phyloP scores from a whole-genome alignment of 1,284 basidiomycete genomes.

The Fomitopsis schrenkii region DNA sequence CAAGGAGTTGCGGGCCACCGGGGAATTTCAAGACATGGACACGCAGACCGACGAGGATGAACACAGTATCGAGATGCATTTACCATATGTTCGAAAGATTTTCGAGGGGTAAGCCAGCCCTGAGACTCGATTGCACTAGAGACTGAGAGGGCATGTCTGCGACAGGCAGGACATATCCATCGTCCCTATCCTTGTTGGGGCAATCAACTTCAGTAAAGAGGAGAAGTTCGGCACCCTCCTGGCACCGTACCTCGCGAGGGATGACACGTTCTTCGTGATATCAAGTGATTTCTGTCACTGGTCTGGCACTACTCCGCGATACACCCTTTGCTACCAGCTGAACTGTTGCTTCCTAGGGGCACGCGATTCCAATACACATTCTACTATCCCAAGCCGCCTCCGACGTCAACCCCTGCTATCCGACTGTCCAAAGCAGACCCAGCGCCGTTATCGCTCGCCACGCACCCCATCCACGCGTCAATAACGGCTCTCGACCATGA shows the following conservation, averaged over 20 bases:
- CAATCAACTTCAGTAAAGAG: constrained; percentile 63
- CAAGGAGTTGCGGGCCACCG: constrained; percentile 61
- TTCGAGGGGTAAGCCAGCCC: constrained; percentile 64
- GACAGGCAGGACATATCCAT: constrained; percentile 71
- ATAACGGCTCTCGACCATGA: constrained; percentile 76
- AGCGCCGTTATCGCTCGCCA: constrained; percentile 35
- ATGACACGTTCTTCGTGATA: constrained; percentile 84
- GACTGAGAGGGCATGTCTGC: neutral
- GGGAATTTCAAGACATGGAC: constrained; percentile 71
- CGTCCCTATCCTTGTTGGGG: constrained; percentile 91
- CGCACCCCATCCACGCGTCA: constrained; percentile 62
- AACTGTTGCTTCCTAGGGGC: constrained; percentile 56
- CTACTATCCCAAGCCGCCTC: constrained; percentile 76
- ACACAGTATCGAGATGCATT: constrained; percentile 97
- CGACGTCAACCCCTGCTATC: constrained; percentile 42
- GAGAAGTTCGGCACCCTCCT: constrained; percentile 65
- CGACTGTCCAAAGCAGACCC: constrained; percentile 44
- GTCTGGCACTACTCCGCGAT: constrained; percentile 38
- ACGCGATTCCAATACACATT: constrained; percentile 86
- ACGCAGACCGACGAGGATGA: constrained; percentile 83
- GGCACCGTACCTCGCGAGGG: constrained; percentile 74
- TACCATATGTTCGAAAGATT: constrained; percentile 87
- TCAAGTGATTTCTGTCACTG: constrained; percentile 99
- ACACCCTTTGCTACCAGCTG: neutral
- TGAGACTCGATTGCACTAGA: neutral